Conservation (phyloP, 306 rosid genomes). For the Vigna hirtella region DNA sequence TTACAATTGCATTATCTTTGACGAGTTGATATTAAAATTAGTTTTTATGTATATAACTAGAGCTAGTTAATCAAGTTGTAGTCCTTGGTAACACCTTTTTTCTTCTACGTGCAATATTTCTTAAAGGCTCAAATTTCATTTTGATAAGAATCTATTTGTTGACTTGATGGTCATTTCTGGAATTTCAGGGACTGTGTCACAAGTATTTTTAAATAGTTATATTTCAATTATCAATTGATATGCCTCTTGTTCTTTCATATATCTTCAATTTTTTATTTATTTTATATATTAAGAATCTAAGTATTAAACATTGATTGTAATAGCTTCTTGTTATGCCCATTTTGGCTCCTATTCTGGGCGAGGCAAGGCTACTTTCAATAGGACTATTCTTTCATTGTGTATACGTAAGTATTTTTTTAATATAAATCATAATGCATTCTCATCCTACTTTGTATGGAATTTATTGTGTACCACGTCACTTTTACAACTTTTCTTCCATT, state of each 20-base stretch:
- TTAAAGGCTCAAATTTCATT: constrained; percentile 89
- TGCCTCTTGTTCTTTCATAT: neutral
- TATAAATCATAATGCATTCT: neutral
- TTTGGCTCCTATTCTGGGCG: constrained; percentile 78
- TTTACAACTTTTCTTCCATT: too few relatives aligned
- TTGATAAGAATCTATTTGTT: constrained; percentile 88
- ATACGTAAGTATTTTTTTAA: constrained; percentile 61
- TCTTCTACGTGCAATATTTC: constrained; percentile 62
- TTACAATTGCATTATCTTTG: constrained; percentile 7
- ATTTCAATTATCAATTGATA: constrained; percentile 6
- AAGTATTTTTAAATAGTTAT: constrained; percentile 52
- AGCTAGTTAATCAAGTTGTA: neutral
- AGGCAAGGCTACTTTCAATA: constrained; percentile 78
- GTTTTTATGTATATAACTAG: neutral
- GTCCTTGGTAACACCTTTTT: neutral
- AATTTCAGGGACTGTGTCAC: constrained; percentile 80
- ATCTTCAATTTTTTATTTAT: constrained; percentile 24
- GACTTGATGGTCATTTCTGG: constrained; percentile 90
- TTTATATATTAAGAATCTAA: constrained; percentile 26
- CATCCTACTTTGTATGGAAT: too few relatives aligned
- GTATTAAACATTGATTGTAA: constrained; percentile 28
- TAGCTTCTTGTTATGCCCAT: constrained; percentile 90
- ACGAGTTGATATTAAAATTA: neutral
- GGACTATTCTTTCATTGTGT: constrained; percentile 76
- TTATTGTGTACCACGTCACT: too few relatives aligned